These are phyloP conservation scores for Lichtheimia hyalospora DNA, from an alignment of 371 early-diverging fungal species.

Conservation along the genomic window DNA sequence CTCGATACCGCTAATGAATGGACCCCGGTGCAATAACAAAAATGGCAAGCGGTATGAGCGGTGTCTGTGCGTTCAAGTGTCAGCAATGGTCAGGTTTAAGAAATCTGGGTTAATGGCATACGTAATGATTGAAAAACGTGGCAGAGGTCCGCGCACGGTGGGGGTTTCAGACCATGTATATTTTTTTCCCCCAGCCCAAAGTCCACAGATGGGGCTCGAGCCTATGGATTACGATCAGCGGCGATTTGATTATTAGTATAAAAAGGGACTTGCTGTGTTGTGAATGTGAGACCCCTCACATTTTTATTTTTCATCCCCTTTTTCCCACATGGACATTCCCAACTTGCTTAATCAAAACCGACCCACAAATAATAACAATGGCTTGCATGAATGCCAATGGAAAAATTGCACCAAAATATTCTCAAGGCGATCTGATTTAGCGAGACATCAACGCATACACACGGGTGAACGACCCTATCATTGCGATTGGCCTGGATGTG, in stretches of 20 bases:
- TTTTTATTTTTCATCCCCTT: background rate
- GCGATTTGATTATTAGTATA: background rate
- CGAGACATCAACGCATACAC: slow-evolving; percentile 18
- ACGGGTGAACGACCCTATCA: slow-evolving; percentile 18
- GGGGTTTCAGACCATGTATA: background rate
- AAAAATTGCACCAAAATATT: slow-evolving; percentile 13
- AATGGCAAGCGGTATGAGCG: no score
- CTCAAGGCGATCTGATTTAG: slow-evolving; percentile 20
- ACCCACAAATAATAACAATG: background rate
- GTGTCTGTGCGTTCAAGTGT: slow-evolving; percentile 1
- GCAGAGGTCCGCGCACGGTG: slow-evolving; percentile 12
- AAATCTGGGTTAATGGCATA: slow-evolving; percentile 1
- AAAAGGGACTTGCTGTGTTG: no score
- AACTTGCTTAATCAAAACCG: slow-evolving; percentile 11
- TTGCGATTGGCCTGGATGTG: slow-evolving; percentile 31
- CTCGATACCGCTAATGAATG: no score
- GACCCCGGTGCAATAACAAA: no score
- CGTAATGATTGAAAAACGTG: slow-evolving; percentile 8
- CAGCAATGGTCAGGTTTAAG: slow-evolving; percentile 14
- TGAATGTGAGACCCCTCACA: background rate
- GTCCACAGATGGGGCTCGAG: background rate
- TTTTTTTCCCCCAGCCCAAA: slow-evolving; percentile 2
- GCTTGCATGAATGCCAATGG: slow-evolving; percentile 10
- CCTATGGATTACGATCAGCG: background rate
- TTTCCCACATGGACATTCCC: slow-evolving; percentile 15